A percentile compares a stretch with the other conserved stretches of the same genome.
phyloP scores from a whole-genome alignment of 164 flowering plant genomes.

The Houttuynia cordata region DNA sequence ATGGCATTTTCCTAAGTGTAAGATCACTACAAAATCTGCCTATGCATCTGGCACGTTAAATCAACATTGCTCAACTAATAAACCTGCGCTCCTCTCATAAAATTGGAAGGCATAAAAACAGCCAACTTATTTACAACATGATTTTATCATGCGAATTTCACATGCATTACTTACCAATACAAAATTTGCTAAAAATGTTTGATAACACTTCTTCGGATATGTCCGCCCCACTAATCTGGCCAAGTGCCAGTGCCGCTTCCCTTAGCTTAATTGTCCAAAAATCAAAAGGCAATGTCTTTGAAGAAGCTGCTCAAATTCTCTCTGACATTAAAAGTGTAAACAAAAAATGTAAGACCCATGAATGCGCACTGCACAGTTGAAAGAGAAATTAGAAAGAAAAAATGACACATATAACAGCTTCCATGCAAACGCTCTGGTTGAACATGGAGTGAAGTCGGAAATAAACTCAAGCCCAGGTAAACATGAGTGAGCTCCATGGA shows the following conservation, averaged over 20 bases:
- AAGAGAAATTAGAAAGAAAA: no score
- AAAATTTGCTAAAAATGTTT: slow-evolving; percentile 78
- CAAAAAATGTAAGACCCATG: neutral
- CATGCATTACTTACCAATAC: slow-evolving; percentile 59
- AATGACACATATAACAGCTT: no score
- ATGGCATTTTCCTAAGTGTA: no score
- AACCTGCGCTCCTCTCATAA: neutral
- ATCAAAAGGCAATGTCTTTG: slow-evolving; percentile 72
- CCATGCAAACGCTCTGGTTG: no score
- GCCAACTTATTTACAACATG: no score
- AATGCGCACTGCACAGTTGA: neutral
- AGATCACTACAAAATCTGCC: no score
- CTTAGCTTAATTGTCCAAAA: slow-evolving; percentile 94
- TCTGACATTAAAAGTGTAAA: slow-evolving; percentile 26
- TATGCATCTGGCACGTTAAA: no score
- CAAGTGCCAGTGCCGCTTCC: slow-evolving; percentile 83
- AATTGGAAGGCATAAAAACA: no score
- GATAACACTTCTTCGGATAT: slow-evolving; percentile 90
- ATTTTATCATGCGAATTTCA: neutral
- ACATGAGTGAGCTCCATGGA: no score
- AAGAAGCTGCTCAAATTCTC: slow-evolving; percentile 89
- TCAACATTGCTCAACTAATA: no score
- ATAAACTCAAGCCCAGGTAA: no score
- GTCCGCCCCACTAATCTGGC: slow-evolving; percentile 84
- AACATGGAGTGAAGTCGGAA: no score